Evolutionary conservation across 805 yeast genomes (phyloP), one percentile per base, ranked within the genome.

Genomic region (Wickerhamiella sorbophila): DNA sequence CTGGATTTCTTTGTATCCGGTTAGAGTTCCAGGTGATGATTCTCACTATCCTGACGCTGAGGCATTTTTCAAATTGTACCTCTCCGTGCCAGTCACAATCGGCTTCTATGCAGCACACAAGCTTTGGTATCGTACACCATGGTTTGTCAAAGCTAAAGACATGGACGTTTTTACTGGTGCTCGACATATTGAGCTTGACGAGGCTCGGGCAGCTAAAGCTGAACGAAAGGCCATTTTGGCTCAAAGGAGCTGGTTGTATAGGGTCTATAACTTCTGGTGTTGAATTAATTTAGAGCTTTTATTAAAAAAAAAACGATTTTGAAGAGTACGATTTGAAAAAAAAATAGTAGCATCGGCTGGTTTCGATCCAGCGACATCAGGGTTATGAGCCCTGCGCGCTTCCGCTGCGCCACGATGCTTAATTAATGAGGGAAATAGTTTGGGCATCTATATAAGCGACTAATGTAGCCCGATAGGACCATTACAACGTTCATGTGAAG

Each of bases 321-420:
- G 17, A 16, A 16, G n/a, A 19, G 20, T 8, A 33, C 27, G n/a
- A 51, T 40, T 36, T 35, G 41, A 42, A 19, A 5, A n/a, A 43
- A 39, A 36, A 32, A 46, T 45, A 54, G 21, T 78, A 79, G 85
- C 86, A 80, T 73, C 75, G 81, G 79, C 71, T 65, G 80, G 87
- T 79, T 77, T 79, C 86, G 87, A 79, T 79, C 87, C 83, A 65
- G 71, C 81, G 86, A 76, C 86, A 74, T 79, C 85, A 78, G 86
- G 85, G 87, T 79, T 79, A 79, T 79, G 87, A 79, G 87, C 87
- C 86, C 86, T 75, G 85, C 85, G 84, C 86, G 86, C 86, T 79
- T 77, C 86, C 87, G 45, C 67, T 62, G 66, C 66, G 66, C 66
- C 65, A 61, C 61, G 54, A 53, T 64, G 64, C 64, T 60, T 24